These are phyloP conservation scores for Pythium phragmiticola DNA, from an alignment of 352 stramenopile genomes.

Conservation along the genomic window DNA sequence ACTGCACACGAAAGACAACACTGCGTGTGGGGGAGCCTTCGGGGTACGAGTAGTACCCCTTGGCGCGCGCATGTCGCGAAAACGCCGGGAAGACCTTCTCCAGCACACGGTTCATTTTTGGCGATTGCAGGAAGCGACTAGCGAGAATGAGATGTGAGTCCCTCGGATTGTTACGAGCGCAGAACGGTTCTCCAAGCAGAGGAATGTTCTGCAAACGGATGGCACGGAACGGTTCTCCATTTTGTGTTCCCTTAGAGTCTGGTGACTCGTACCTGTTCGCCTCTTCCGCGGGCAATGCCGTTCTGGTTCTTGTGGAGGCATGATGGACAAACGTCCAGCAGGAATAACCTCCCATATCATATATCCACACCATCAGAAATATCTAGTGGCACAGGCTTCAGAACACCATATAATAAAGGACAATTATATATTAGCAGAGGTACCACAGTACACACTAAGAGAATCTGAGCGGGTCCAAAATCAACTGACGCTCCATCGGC, in stretches of 20 bases:
- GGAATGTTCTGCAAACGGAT: no score
- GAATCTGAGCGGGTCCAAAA: not conserved
- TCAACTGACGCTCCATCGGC: not conserved
- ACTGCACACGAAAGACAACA: constrained; percentile 54
- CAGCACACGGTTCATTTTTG: constrained; percentile 64
- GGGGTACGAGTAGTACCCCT: constrained; percentile 62
- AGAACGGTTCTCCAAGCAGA: not conserved
- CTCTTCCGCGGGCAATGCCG: constrained; percentile 4
- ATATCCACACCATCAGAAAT: not conserved
- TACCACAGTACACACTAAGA: constrained; percentile 4
- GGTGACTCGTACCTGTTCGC: not conserved
- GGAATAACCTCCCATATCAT: constrained; percentile 5
- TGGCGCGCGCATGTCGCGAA: constrained; percentile 34
- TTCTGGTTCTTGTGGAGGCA: not conserved
- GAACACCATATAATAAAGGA: constrained; percentile 6
- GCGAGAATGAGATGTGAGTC: not conserved
- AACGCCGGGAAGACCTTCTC: constrained; percentile 69
- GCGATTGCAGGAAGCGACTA: not conserved
- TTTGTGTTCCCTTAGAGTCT: not conserved
- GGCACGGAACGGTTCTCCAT: no score
- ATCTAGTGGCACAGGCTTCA: constrained; percentile 1
- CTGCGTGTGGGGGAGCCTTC: constrained; percentile 50
- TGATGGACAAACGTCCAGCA: constrained; percentile 1
- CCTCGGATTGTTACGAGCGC: not conserved
- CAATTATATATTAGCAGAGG: not conserved